Conservation (phyloP, 1,284 basidiomycete genomes). For the Naganishia liquefaciens region DNA sequence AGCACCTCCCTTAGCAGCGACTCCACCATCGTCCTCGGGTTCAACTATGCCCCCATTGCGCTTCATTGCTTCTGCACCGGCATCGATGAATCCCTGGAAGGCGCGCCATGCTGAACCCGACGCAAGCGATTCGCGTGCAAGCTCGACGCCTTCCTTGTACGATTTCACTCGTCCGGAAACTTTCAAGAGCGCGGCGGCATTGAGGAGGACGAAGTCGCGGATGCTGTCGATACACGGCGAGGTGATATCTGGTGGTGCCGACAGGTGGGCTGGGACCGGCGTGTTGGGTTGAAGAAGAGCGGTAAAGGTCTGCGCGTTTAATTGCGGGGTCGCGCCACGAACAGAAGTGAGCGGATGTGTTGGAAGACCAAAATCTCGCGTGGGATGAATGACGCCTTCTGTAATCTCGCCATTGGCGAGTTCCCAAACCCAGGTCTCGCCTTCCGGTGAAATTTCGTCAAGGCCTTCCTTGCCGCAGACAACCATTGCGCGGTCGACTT, state of each 20-base stretch:
- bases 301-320: constrained; percentile 61
- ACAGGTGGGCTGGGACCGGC: constrained; percentile 44
- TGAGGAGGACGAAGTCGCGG: constrained; percentile 79
- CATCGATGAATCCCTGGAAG: constrained; percentile 61
- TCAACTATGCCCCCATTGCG: constrained; percentile 39
- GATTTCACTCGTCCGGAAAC: constrained; percentile 71
- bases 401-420: constrained; percentile 54
- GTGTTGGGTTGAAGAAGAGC: constrained; percentile 56
- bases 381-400: constrained; percentile 53
- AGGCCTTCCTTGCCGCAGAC: constrained; percentile 90
- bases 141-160: constrained; percentile 69
- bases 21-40: constrained; percentile 53
- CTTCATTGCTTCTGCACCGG: constrained; percentile 51
- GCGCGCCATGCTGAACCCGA: constrained; percentile 76
- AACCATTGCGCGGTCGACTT: constrained; percentile 80
- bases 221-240: constrained; percentile 61
- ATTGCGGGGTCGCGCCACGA: constrained; percentile 67
- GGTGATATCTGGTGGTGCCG: constrained; percentile 55
- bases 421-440: constrained; percentile 72
- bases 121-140: constrained; percentile 71
- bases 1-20: constrained; percentile 52
- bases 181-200: constrained; percentile 77
- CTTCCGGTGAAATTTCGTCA: constrained; percentile 92
- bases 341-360: constrained; percentile 70
- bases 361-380: constrained; percentile 67